phyloP scores from a whole-genome alignment of 2,329 filamentous ascomycete species.

The Aspergillus brasiliensis region DNA sequence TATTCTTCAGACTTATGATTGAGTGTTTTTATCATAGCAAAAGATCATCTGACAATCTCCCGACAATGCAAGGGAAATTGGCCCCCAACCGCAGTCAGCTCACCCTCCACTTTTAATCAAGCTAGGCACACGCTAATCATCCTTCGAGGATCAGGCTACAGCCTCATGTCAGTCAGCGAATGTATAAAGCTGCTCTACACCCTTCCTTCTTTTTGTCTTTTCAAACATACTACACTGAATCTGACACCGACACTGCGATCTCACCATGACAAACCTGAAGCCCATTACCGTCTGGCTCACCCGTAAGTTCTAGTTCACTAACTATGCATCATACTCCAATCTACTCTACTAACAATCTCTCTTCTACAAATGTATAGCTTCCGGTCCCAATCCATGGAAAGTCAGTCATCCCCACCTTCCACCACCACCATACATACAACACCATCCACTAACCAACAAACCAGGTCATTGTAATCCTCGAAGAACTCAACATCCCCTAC shows the following conservation, averaged over 20 bases:
- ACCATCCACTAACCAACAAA: background rate
- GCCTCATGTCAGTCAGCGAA: too few species aligned
- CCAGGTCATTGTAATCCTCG: background rate
- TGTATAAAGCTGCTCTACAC: too few species aligned
- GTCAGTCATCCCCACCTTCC: background rate
- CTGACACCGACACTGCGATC: background rate
- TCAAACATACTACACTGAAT: too few species aligned
- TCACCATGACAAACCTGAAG: background rate
- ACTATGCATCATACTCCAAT: background rate
- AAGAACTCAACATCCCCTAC: background rate
- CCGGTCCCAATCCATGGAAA: background rate
- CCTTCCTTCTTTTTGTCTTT: too few species aligned
- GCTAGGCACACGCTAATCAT: too few species aligned
- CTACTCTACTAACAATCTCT: background rate
- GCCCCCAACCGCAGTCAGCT: too few species aligned
- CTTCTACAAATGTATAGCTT: background rate
- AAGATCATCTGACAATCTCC: too few species aligned
- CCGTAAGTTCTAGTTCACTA: background rate
- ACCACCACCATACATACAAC: background rate
- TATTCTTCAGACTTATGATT: too few species aligned
- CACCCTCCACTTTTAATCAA: too few species aligned
- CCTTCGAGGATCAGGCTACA: too few species aligned
- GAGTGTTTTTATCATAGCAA: too few species aligned
- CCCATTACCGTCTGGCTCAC: background rate
- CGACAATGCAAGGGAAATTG: too few species aligned